Percentiles rank a stretch among this genome's conserved stretches.
Conservation (phyloP, 2,329 filamentous ascomycete species). For the Colletotrichum magnum region DNA sequence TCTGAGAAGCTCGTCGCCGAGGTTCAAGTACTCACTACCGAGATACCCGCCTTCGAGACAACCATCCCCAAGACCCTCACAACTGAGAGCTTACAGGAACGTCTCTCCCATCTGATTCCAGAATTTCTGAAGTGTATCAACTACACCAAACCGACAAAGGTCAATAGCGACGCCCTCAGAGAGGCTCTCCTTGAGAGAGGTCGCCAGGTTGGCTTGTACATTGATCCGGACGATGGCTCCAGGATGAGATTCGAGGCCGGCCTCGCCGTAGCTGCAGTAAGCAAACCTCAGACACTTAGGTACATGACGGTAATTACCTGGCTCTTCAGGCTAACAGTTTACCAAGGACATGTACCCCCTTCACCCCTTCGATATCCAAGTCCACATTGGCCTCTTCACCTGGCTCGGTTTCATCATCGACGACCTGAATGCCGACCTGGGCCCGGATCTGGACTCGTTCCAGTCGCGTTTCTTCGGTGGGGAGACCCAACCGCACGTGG, state of each 20-base stretch:
- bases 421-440: slow-evolving; percentile 44
- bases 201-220: slow-evolving; percentile 4
- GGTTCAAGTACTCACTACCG: no score
- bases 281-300: not conserved
- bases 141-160: not conserved
- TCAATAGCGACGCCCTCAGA: slow-evolving; percentile 5
- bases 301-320: not conserved
- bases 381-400: slow-evolving; percentile 51
- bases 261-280: slow-evolving; percentile 23
- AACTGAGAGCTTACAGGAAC: slow-evolving; percentile 1
- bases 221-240: slow-evolving; percentile 19
- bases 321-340: not conserved
- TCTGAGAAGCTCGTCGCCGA: no score
- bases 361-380: slow-evolving; percentile 44
- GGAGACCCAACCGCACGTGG: slow-evolving; percentile 41
- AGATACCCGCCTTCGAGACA: no score
- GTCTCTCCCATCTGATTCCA: slow-evolving; percentile 24
- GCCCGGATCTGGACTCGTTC: slow-evolving; percentile 43
- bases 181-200: slow-evolving; percentile 11
- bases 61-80: no score
- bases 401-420: slow-evolving; percentile 49
- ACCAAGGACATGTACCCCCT: slow-evolving; percentile 41
- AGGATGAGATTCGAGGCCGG: slow-evolving; percentile 31
- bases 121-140: slow-evolving; percentile 16
- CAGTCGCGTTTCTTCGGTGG: slow-evolving; percentile 44